These are phyloP conservation scores for Penicillium egyptiacum DNA, from an alignment of 495 filamentous ascomycete genomes.

Conservation along the genomic window DNA sequence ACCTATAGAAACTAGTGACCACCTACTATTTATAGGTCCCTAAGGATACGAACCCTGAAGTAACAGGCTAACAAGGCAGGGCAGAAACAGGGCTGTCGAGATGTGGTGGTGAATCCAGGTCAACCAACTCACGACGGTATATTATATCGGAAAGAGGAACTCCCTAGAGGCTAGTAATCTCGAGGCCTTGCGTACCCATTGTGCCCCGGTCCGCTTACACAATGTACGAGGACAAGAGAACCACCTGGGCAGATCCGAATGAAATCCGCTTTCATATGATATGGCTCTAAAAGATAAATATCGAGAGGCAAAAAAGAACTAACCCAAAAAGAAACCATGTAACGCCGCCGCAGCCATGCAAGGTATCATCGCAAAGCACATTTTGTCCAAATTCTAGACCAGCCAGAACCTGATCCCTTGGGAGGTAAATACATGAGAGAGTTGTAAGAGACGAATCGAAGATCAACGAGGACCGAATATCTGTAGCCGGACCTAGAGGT, in stretches of 20 bases:
- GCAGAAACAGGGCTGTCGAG: neutral
- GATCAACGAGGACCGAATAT: neutral
- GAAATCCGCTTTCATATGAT: slow-evolving; percentile 10
- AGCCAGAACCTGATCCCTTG: neutral
- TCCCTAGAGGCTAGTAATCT: too few species aligned
- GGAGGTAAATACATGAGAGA: slow-evolving; percentile 1
- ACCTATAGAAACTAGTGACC: too few species aligned
- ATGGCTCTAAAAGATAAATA: slow-evolving; percentile 4
- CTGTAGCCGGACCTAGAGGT: slow-evolving; percentile 23
- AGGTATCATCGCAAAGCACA: slow-evolving; percentile 17
- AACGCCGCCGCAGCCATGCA: slow-evolving; percentile 13
- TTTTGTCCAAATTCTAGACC: slow-evolving; percentile 6
- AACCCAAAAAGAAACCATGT: neutral
- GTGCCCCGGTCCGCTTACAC: too few species aligned
- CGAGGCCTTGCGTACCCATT: too few species aligned
- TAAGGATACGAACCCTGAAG: too few species aligned
- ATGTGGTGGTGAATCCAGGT: too few species aligned
- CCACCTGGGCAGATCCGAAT: neutral
- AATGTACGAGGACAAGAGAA: neutral
- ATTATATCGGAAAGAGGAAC: too few species aligned
- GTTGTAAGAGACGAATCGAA: neutral
- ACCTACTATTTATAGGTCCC: too few species aligned
- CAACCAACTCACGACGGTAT: too few species aligned
- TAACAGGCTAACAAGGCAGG: too few species aligned
- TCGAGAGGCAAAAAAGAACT: neutral